These are phyloP conservation scores for Talaromyces sp. DNA, from an alignment of 2,329 filamentous ascomycete species.

Conservation along the genomic window DNA sequence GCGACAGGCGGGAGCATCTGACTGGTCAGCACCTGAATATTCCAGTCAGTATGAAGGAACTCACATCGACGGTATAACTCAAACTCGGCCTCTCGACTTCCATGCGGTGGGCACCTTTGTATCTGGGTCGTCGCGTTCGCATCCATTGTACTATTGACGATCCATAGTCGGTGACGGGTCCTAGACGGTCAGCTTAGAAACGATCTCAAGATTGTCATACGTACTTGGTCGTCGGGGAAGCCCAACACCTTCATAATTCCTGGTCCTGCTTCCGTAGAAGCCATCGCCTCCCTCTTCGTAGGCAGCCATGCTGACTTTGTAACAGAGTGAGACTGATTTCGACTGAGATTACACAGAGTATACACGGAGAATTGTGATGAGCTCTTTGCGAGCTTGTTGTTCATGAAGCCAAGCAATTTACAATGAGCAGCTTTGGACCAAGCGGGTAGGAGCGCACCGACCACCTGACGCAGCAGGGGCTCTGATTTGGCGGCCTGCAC, in stretches of 20 bases:
- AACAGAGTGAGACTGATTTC: not conserved
- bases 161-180: conserved; percentile 89
- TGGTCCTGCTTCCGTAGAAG: conserved; percentile 31
- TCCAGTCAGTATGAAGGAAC: conserved; percentile 27
- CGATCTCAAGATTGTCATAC: conserved; percentile 15
- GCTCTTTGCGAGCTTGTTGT: not conserved
- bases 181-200: conserved; percentile 44
- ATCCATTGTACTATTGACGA: conserved; percentile 90
- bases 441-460: not conserved
- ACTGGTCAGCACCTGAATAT: conserved; percentile 16
- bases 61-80: conserved; percentile 85
- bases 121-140: conserved; percentile 73
- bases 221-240: conserved; percentile 43
- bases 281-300: conserved; percentile 40
- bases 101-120: conserved; percentile 66
- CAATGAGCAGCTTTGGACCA: not conserved
- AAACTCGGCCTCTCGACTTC: conserved; percentile 80
- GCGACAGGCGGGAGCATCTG: conserved; percentile 86
- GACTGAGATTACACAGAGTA: not conserved
- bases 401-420: not conserved
- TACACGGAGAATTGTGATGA: not conserved
- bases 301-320: conserved; percentile 30
- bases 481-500: conserved; percentile 2
- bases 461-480: not conserved
- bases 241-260: conserved; percentile 34